These are phyloP conservation scores for Leccinum rimulosum DNA, from an alignment of 768 basidiomycete genomes.

Conservation along the genomic window DNA sequence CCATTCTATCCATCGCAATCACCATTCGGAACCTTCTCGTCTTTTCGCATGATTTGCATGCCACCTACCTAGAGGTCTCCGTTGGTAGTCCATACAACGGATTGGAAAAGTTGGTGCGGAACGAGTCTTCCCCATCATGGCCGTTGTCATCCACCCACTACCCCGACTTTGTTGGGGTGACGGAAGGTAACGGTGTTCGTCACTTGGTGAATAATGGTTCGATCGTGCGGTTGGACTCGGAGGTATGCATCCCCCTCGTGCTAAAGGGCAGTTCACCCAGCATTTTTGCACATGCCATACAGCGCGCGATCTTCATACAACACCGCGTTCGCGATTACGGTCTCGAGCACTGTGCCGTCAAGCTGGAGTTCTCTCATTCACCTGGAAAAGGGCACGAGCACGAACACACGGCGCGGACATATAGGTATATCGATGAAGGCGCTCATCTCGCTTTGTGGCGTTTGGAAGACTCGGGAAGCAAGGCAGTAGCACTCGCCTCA, in stretches of 20 bases:
- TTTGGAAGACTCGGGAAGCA: conserved; percentile 7
- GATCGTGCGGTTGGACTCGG: conserved; percentile 19
- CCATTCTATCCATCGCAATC: conserved; percentile 16
- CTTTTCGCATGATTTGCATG: conserved; percentile 2
- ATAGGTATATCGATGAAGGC: conserved; percentile 13
- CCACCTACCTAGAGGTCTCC: conserved; percentile 8
- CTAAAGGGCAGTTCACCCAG: neutral
- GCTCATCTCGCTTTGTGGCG: conserved; percentile 21
- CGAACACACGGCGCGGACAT: conserved; percentile 11
- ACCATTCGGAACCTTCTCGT: conserved; percentile 22
- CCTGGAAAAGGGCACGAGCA: neutral
- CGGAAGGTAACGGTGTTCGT: conserved; percentile 8
- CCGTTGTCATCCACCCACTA: conserved; percentile 21
- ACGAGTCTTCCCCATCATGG: conserved; percentile 29
- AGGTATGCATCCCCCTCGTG: conserved; percentile 5
- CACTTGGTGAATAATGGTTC: conserved; percentile 18
- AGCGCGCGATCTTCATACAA: conserved; percentile 21
- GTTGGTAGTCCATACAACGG: conserved; percentile 23
- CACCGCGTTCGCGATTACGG: conserved; percentile 26
- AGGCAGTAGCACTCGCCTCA: conserved; percentile 4
- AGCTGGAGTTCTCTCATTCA: conserved; percentile 8
- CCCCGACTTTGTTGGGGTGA: conserved; percentile 22
- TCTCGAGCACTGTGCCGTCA: conserved; percentile 20
- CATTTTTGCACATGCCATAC: neutral
- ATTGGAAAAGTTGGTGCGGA: conserved; percentile 22